A percentile compares a stretch with the other conserved stretches of the same genome.
Conservation (phyloP, 129 eudicot genomes). For the Chrysanthemum seticuspe region DNA sequence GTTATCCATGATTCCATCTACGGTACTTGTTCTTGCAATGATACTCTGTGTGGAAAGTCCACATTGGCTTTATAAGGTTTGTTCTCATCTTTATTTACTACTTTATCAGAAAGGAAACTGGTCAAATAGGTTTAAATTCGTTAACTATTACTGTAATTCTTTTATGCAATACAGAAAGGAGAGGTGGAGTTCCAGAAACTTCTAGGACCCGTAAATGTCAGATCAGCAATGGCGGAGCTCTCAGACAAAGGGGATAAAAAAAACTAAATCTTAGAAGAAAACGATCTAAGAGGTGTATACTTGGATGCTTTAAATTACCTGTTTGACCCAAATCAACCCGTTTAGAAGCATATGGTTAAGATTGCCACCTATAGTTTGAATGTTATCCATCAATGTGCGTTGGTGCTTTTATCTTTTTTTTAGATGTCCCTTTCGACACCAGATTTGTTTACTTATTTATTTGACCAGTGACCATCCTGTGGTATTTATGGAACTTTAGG, state of each 20-base stretch:
- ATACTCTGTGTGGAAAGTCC: conserved; percentile 90
- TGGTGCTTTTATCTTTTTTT: no score
- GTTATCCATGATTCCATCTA: conserved; percentile 82
- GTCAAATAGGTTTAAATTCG: no score
- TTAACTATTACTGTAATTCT: background rate
- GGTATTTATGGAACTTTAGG: background rate
- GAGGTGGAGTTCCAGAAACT: conserved; percentile 82
- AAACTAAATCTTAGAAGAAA: no score
- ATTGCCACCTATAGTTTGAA: no score
- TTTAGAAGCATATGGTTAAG: no score
- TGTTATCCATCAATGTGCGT: no score
- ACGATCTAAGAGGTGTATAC: no score
- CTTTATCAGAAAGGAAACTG: background rate
- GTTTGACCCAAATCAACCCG: no score
- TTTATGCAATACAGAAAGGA: conserved; percentile 53
- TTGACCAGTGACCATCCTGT: no score
- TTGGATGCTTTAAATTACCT: no score
- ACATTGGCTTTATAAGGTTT: conserved; percentile 95
- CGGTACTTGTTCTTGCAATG: conserved; percentile 76
- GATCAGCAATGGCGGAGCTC: conserved; percentile 72
- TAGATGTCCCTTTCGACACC: no score
- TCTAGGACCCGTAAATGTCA: conserved; percentile 70
- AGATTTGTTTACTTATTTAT: no score
- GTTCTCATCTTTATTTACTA: conserved; percentile 24
- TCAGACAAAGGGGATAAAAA: conserved; percentile 72